These are phyloP conservation scores for Atkinsonella hypoxylon DNA, from an alignment of 2,329 filamentous ascomycete genomes.

Conservation along the genomic window DNA sequence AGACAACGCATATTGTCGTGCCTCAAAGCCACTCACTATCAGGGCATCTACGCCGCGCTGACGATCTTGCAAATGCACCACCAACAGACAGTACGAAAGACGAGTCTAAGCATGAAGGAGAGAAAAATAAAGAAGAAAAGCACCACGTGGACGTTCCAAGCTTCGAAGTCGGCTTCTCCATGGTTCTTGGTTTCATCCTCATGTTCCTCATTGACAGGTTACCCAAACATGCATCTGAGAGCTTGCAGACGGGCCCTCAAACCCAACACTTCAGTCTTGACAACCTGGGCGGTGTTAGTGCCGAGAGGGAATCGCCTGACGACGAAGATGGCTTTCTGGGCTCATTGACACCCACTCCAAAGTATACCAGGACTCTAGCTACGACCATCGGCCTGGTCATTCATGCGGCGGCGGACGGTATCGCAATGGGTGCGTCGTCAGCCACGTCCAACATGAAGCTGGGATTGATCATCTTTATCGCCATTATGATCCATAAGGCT, in stretches of 20 bases:
- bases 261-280: constrained; percentile 83
- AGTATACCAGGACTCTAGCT: constrained; percentile 53
- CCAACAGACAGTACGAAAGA: constrained; percentile 1
- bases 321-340: constrained; percentile 48
- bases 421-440: constrained; percentile 85
- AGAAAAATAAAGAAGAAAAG: constrained; percentile 20
- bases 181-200: constrained; percentile 80
- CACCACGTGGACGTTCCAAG: constrained; percentile 39
- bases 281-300: constrained; percentile 46
- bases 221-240: constrained; percentile 58
- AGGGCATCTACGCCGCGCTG: background rate
- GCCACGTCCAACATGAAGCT: constrained; percentile 62
- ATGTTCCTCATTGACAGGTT: constrained; percentile 95
- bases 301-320: constrained; percentile 34
- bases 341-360: constrained; percentile 43
- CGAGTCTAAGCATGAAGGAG: constrained; percentile 11
- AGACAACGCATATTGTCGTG: background rate
- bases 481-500: constrained; percentile 96
- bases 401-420: constrained; percentile 87
- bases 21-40: background rate
- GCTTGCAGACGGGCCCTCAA: constrained; percentile 50
- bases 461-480: constrained; percentile 85
- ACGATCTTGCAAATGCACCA: background rate
- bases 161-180: constrained; percentile 73
- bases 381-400: constrained; percentile 93